A percentile compares a stretch with the other conserved stretches of the same genome.
phyloP scores from a whole-genome alignment of 805 yeast genomes.

The Ogataea kodamae region DNA sequence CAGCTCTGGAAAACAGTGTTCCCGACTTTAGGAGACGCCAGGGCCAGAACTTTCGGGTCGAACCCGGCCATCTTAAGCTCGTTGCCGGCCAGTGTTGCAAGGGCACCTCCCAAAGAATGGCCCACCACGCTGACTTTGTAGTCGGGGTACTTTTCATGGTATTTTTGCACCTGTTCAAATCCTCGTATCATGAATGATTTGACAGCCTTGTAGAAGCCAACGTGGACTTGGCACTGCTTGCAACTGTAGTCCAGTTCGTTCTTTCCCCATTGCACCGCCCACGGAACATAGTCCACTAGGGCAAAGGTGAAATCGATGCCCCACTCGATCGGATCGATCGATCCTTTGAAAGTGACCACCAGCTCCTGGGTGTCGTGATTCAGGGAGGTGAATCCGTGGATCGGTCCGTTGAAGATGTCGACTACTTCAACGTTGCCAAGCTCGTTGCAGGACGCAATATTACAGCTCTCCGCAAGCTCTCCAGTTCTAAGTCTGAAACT shows the following conservation, averaged over 20 bases:
- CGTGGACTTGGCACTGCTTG: conserved; percentile 54
- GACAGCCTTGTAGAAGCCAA: conserved; percentile 55
- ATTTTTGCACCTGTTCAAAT: conserved; percentile 34
- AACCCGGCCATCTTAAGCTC: conserved; percentile 55
- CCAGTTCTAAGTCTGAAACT: conserved; percentile 21
- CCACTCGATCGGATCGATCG: conserved; percentile 61
- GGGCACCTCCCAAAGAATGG: conserved; percentile 68
- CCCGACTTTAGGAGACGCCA: conserved; percentile 66
- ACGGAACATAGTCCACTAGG: conserved; percentile 47
- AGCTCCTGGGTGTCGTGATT: conserved; percentile 45
- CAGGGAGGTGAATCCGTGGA: conserved; percentile 53
- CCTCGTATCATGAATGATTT: conserved; percentile 39
- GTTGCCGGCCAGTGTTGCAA: conserved; percentile 58
- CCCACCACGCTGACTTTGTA: conserved; percentile 58
- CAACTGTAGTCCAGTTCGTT: conserved; percentile 36
- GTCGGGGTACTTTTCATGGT: conserved; percentile 39
- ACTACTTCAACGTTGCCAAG: conserved; percentile 34
- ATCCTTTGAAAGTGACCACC: conserved; percentile 59
- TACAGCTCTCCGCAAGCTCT: conserved; percentile 33
- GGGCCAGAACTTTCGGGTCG: conserved; percentile 53
- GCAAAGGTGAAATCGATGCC: conserved; percentile 49
- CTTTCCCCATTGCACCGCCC: conserved; percentile 18
- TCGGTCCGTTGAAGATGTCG: conserved; percentile 41
- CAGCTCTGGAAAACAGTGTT: conserved; percentile 47
- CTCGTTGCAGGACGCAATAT: conserved; percentile 30